phyloP scores from a whole-genome alignment of 176 grass and related monocot genomes.

The Pontederia crassipes region DNA sequence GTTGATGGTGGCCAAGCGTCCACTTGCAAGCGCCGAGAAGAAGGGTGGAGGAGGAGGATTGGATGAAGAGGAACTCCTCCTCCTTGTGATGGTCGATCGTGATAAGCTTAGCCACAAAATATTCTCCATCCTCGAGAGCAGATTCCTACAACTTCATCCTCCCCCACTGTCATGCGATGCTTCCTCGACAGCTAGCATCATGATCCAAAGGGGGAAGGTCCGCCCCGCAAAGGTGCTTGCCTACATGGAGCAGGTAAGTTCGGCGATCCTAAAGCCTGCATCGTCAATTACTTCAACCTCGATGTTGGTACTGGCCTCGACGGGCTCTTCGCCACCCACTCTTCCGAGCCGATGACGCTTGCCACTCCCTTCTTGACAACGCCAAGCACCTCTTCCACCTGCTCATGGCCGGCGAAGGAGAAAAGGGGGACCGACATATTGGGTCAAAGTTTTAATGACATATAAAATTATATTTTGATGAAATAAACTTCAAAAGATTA shows the following conservation, averaged over 20 bases:
- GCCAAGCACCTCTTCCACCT: slow-evolving; percentile 44
- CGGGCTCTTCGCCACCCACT: slow-evolving; percentile 57
- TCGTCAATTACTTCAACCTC: slow-evolving; percentile 92
- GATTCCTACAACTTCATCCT: slow-evolving; percentile 76
- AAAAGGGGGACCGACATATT: no score
- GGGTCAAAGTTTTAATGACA: no score
- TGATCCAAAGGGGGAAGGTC: slow-evolving; percentile 75
- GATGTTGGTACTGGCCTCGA: slow-evolving; percentile 64
- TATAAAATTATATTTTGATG: no score
- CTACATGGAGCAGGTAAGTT: slow-evolving; percentile 66
- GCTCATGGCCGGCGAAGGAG: no score
- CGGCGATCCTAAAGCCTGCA: slow-evolving; percentile 43
- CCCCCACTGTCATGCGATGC: slow-evolving; percentile 21
- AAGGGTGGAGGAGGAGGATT: neutral
- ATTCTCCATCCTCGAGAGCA: slow-evolving; percentile 97
- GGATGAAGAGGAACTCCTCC: slow-evolving; percentile 38
- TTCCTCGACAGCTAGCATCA: slow-evolving; percentile 8
- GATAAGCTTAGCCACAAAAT: slow-evolving; percentile 98
- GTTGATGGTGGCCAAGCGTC: neutral
- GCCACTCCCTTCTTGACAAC: slow-evolving; percentile 64
- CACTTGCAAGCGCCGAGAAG: neutral
- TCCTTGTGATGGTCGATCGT: slow-evolving; percentile 25
- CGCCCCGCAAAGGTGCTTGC: slow-evolving; percentile 63
- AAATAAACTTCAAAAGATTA: no score
- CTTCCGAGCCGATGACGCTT: slow-evolving; percentile 79